Evolutionary conservation across 73 alveolate species (phyloP).

Genomic region (Paramecium pentaurelia): DNA sequence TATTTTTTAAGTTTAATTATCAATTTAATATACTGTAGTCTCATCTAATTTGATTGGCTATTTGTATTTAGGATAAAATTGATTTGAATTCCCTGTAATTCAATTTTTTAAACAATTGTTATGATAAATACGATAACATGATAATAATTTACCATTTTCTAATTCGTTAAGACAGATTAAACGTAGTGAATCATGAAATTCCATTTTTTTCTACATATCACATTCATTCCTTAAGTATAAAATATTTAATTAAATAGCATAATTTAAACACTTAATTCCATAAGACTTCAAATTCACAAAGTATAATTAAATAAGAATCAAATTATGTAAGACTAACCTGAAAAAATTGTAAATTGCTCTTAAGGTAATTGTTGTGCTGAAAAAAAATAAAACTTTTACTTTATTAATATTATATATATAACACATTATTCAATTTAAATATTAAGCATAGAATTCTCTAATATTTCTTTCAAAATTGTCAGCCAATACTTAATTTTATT

Average conservation of each 20-base stretch:
- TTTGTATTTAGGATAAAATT: constrained; percentile 29
- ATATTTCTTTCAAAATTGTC: constrained; percentile 1
- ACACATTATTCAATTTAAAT: neutral
- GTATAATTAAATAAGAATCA: neutral
- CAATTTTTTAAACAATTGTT: neutral
- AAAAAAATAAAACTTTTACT: neutral
- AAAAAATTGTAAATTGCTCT: constrained; percentile 18
- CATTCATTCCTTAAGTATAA: neutral
- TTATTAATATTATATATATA: neutral
- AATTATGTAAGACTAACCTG: neutral
- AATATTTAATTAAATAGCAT: neutral
- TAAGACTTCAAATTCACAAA: neutral
- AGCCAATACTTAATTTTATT: too few species aligned
- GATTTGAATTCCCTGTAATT: neutral
- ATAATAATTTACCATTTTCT: neutral
- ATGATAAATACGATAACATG: constrained; percentile 25
- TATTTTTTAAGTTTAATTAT: too few species aligned
- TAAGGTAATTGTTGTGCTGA: neutral
- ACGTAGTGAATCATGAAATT: neutral
- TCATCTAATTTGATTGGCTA: constrained; percentile 7
- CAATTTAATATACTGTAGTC: too few species aligned
- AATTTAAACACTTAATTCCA: neutral
- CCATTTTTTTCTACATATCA: neutral
- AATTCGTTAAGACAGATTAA: neutral
- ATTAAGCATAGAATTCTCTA: neutral